Evolutionary conservation across 192 early-diverging fungal genomes (phyloP), one percentile per base, ranked within the genome.

Genomic region (Mortierella claussenii): DNA sequence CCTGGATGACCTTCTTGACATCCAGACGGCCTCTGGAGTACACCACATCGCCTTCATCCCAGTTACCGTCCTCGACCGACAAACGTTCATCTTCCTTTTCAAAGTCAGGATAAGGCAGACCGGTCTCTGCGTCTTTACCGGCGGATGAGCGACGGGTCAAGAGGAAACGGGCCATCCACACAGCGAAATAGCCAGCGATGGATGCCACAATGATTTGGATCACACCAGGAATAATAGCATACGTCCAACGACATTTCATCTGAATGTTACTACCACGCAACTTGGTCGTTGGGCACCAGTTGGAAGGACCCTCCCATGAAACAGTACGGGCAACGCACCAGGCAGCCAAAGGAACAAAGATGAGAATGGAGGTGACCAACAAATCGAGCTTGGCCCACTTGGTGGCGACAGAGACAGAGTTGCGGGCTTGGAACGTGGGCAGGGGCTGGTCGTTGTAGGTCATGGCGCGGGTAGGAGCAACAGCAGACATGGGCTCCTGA

Each of bases 1-100:
- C 45, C 36, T 76, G 73, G 40, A 76, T 67, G 8, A 43, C 58
- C 59, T 67, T 66, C 73, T 76, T 76, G 45, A 76, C 73, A 67
- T 76, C 73, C 12, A 76, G 20, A 21, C 73, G 73, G 18, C 73
- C 73, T 28, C 60, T 54, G 8, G 73, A 45, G 54, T 76, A 76
- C 17, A 76, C 58, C 6, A 76, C 73, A 67, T 76, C 73, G 13
- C 73, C 73, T 31, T 76, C 73, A 26, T 76, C 73, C 73, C 73
- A 76, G 64, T 76, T 76, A 11, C 73, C 73, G n/a, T 76, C 73
- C 59, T 76, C 73, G 43, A 51, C 37, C 20, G 64, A 13, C 1
- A 61, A 48, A 12, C 59, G 32, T 31, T 76, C 73, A 34, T 76
- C 73, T 50, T 76, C 65, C 12, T 27, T 32, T 0, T 31, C 57